Percentiles rank a stretch among this genome's conserved stretches.
Evolutionary conservation across 805 yeast genomes (phyloP).

Genomic region (Saccharomycodes ludwigii): DNA sequence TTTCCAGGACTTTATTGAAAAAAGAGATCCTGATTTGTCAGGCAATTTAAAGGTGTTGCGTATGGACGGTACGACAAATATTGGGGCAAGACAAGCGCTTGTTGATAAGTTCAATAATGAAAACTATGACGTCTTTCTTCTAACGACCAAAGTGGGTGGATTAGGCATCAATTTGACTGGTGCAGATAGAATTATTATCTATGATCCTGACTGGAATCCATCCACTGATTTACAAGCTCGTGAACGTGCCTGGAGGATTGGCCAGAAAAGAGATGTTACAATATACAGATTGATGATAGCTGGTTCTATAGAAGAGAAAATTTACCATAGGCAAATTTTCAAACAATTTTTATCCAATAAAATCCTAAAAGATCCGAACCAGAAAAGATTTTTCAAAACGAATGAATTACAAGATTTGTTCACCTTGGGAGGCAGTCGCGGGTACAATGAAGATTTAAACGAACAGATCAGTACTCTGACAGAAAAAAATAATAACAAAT

Average conservation of each 20-base stretch:
- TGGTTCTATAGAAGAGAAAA: constrained; percentile 93
- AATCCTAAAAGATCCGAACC: constrained; percentile 90
- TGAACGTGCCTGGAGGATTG: constrained; percentile 94
- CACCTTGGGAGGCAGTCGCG: constrained; percentile 60
- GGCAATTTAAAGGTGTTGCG: constrained; percentile 43
- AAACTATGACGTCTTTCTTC: constrained; percentile 49
- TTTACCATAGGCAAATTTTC: constrained; percentile 92
- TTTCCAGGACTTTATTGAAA: constrained; percentile 51
- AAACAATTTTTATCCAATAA: constrained; percentile 89
- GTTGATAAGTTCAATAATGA: constrained; percentile 73
- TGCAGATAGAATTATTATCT: constrained; percentile 86
- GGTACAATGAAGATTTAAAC: constrained; percentile 25
- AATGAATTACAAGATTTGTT: constrained; percentile 87
- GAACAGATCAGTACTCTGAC: constrained; percentile 54
- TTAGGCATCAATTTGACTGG: constrained; percentile 90
- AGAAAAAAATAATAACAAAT: constrained; percentile 24
- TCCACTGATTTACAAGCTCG: constrained; percentile 95
- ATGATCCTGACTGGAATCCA: constrained; percentile 98
- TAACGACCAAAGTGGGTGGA: constrained; percentile 95
- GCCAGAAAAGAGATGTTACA: constrained; percentile 85
- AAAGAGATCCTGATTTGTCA: constrained; percentile 22
- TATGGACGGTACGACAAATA: constrained; percentile 93
- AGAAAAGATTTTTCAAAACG: constrained; percentile 81
- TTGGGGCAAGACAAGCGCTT: constrained; percentile 58
- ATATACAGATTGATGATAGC: constrained; percentile 88